A percentile compares a stretch with the other conserved stretches of the same genome.
phyloP scores from a whole-genome alignment of 129 eudicot genomes.

The Pseudognaphalium luteoalbum region DNA sequence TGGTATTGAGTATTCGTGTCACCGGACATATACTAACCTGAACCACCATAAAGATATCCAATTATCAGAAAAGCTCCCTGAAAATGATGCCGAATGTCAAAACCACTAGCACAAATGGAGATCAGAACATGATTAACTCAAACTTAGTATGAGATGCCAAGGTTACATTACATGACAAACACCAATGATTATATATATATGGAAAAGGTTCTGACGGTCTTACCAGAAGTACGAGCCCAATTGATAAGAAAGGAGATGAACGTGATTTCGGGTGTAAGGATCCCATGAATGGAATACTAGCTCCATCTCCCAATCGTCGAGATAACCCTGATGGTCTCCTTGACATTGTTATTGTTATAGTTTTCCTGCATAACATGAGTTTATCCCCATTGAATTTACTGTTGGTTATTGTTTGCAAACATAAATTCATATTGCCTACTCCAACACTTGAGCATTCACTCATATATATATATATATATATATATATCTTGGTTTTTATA shows the following conservation, averaged over 20 bases:
- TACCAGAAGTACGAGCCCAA: conserved; percentile 71
- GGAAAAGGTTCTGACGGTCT: background rate
- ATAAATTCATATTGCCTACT: background rate
- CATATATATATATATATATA: background rate
- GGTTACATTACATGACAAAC: background rate
- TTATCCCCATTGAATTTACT: background rate
- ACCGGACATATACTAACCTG: conserved; percentile 54
- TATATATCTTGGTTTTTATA: background rate
- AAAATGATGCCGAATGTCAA: conserved; percentile 11
- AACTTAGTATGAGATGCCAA: background rate
- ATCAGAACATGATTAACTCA: conserved; percentile 7
- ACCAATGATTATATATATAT: background rate
- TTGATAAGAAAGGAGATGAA: conserved; percentile 63
- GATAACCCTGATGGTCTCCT: conserved; percentile 62
- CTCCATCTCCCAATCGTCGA: conserved; percentile 69
- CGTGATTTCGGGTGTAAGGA: conserved; percentile 70
- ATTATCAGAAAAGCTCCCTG: conserved; percentile 84
- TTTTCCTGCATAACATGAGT: conserved; percentile 31
- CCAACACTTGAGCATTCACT: background rate
- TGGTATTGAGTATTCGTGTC: background rate
- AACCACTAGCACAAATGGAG: conserved; percentile 14
- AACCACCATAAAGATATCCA: conserved; percentile 73
- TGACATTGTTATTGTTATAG: conserved; percentile 46
- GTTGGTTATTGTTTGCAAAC: too few species aligned
- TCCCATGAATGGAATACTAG: conserved; percentile 56